These are phyloP conservation scores for Przewalskia tangutica DNA, from an alignment of 257 asterid genomes.

Conservation along the genomic window DNA sequence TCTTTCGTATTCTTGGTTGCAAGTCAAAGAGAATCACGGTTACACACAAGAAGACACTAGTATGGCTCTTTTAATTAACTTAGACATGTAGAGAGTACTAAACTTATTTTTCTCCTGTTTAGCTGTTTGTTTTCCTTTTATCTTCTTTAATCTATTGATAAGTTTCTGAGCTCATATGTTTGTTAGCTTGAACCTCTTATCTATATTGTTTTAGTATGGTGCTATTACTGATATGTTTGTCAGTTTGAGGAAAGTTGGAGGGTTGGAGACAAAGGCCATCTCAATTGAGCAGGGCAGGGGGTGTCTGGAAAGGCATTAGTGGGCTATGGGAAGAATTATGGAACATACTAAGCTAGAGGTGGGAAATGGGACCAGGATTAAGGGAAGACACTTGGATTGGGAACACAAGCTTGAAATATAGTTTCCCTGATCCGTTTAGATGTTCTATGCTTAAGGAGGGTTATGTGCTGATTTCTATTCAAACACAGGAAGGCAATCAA, in stretches of 20 bases:
- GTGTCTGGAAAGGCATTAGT: too few species aligned
- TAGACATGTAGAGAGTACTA: not conserved
- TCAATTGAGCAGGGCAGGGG: too few species aligned
- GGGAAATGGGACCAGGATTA: not conserved
- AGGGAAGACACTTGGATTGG: not conserved
- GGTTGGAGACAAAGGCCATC: too few species aligned
- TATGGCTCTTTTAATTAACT: constrained; percentile 29
- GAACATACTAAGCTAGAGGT: not conserved
- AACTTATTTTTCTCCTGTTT: not conserved
- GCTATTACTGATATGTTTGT: not conserved
- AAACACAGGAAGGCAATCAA: not conserved
- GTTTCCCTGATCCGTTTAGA: not conserved
- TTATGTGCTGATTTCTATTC: not conserved
- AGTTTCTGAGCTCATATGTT: not conserved
- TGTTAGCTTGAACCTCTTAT: not conserved
- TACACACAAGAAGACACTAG: constrained; percentile 94
- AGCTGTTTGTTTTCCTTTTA: not conserved
- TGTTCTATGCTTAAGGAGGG: not conserved
- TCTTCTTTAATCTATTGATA: not conserved
- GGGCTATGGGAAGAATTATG: too few species aligned
- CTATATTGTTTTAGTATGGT: not conserved
- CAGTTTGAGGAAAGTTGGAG: too few species aligned
- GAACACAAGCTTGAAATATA: not conserved
- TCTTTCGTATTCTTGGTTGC: constrained; percentile 93
- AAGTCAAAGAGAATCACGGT: constrained; percentile 96